A percentile compares a stretch with the other conserved stretches of the same genome.
Conservation (phyloP, 2,329 filamentous ascomycete species). For the Daldinia sp. region DNA sequence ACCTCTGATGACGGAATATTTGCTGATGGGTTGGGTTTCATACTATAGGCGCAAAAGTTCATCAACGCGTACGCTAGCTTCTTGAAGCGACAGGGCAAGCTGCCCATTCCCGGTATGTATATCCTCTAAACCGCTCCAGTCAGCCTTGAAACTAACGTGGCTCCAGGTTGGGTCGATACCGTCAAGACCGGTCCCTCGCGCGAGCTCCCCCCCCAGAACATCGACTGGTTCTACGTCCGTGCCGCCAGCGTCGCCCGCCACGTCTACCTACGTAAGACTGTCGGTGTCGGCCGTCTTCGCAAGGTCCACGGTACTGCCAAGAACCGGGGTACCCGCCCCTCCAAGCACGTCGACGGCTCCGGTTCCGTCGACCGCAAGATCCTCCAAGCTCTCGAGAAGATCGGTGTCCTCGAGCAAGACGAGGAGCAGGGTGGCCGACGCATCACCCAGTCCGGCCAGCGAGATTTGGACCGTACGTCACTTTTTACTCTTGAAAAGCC, state of each 20-base stretch:
- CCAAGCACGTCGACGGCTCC: constrained; percentile 93
- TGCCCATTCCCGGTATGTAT: constrained; percentile 83
- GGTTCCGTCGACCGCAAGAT: constrained; percentile 97
- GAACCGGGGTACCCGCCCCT: constrained; percentile 93
- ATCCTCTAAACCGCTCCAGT: too few relatives aligned
- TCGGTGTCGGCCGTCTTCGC: constrained; percentile 96
- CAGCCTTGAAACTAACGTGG: too few relatives aligned
- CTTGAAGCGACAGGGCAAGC: constrained; percentile 94
- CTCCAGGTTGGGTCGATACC: constrained; percentile 92
- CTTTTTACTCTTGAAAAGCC: not conserved
- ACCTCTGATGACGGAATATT: constrained; percentile 77
- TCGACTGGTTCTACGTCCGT: constrained; percentile 95
- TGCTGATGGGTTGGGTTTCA: constrained; percentile 64
- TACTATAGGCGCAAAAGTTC: constrained; percentile 81
- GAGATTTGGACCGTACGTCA: constrained; percentile 88
- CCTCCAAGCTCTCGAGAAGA: constrained; percentile 98
- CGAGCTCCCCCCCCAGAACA: constrained; percentile 97
- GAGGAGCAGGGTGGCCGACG: constrained; percentile 98
- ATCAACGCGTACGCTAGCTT: constrained; percentile 86
- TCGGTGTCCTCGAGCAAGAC: constrained; percentile 95
- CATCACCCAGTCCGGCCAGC: constrained; percentile 97
- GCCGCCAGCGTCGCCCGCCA: constrained; percentile 95
- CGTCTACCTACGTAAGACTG: constrained; percentile 99
- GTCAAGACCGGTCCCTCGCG: constrained; percentile 98
- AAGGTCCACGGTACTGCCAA: constrained; percentile 96